Base-by-base conservation (phyloP, 768 basidiomycete species). In the Zangia roseola region DNA sequence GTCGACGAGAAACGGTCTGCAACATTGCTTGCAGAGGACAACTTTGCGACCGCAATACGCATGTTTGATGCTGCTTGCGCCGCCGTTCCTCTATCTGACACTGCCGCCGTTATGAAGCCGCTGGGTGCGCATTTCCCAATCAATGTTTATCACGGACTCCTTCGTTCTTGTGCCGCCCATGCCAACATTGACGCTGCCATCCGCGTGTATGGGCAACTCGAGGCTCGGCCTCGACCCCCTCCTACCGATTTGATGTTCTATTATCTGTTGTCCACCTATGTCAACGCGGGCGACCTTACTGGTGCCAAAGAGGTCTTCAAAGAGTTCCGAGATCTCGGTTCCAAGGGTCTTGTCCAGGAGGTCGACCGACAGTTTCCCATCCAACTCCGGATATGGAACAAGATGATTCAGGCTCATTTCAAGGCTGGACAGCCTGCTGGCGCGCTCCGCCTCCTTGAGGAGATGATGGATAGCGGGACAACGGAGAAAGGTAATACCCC, bases 321-420 rank as follows among this genome's bases (percentile, higher is more conserved):
- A 6, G 79, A 83, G 42, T 92, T 81, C 65, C 63, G 70, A 38
- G 43, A 61, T 12, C 76, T 79, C 5, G 71, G 72, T 20, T 54
- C 67, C 10, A 59, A 62, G 0, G 76, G 74, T 8, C 64, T 60
- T 8, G 44, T 63, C 14, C 43, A 45, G 5, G 45, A 45, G 37
- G 59, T 64, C 47, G 66, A 51, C 10, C 43, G 53, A 21, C 39
- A 49, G 40, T 50, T 45, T 25, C 61, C 65, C 25, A 67, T 69
- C 19, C 74, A 77, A 43, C 68, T 85, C 38, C 62, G 71, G 33
- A 70, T 84, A 2, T 92, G 82, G 81, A 88, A 89, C 55, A 72
- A 78, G 57, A 90, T 91, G 84, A 81, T 94, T 30, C 75, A 82
- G 40, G 77, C 83, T 0, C 85, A 88, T 65, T 85, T 94, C 73